Evolutionary conservation across 1,139 yeast species (phyloP), one percentile per base, ranked within the genome.

Genomic region (Diutina catenulata): DNA sequence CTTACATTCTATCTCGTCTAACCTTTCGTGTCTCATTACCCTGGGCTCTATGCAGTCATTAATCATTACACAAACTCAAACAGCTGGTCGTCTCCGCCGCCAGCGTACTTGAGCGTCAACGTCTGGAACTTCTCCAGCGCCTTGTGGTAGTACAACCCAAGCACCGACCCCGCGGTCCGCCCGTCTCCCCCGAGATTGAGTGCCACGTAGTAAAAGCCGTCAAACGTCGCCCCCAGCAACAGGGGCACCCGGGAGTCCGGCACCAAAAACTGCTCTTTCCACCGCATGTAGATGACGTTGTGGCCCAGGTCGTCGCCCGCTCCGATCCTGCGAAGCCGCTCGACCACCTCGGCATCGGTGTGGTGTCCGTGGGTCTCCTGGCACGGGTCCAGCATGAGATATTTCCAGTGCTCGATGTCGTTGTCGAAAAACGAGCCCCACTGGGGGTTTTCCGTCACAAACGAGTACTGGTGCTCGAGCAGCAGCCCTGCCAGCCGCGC

Each of bases 161-260:
- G 68, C 25, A 87, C 74, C 13, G 74, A 62, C 5, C 95, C 95
- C 4, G 64, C 60, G n/a, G 38, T 23, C 22, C 32, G 27, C 33
- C 31, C 29, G 43, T 45, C 36, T 41, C 75, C 74, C 5, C 74
- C 64, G 48, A 84, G 87, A 54, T 83, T 82, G 50, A 86, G 76
- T 33, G 86, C 86, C 29, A 86, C 75, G 54, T 87, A 88, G 57
- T 88, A 88, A 53, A 86, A 87, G 0, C 97, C 97, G 37, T 87
- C 95, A 55, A 80, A 88, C 5, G 94, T 80, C 0, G 95, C 96
- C 15, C 93, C 94, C 33, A 70, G 68, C 24, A 80, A 73, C 42
- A 65, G 71, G 45, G 70, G 74, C n/a, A 79, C 63, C 39, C 74
- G 60, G 16, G 87, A 76, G 56, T 87, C 94, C 0, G 95, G 94